Evolutionary conservation across 345 rosid genomes (phyloP), one percentile per base, ranked within the genome.

Genomic region (Ceriops decandra): DNA sequence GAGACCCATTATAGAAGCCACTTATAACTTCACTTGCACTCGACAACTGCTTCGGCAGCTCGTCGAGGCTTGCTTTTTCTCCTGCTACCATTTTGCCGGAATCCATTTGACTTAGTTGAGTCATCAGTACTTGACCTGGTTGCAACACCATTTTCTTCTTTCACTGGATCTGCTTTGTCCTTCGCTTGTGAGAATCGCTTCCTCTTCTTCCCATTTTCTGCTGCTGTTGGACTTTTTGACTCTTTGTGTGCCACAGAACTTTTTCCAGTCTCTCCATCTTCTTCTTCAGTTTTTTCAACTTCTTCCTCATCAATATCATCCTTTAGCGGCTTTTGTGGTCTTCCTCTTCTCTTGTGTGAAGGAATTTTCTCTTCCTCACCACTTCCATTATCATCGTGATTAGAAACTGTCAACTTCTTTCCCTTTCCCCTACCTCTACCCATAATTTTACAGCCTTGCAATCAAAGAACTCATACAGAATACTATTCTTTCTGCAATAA

Each of bases 401-500:
- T 80, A 77, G 74, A 76, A 17, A 69, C 81, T 19, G 86, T 72
- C 75, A 78, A 57, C 76, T 70, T 86, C 79, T 82, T 88, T 22
- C 83, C 90, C 75, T 86, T 88, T 67, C 88, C 90, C 74, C 90
- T 85, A 65, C 89, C 93, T 85, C 93, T 83, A 75, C 93, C 90
- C 93, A 88, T 88, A 63, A 63, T 71, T 67, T 70, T 74, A 78
- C 63, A 42, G 6, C 63, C 63, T 57, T 35, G 49, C 16, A 33
- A 21, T 66, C 52, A 49, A 60, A 75, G 59, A 64, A 66, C 79
- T 73, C 83, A 82, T 58, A 68, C 30, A 74, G 35, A 74, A 28
- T 54, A 65, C 56, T 51, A 72, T 56, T 36, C 35, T 68, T 63
- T 61, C 86, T 80, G 84, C 58, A 63, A 74, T 54, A 53, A 49